A percentile compares a stretch with the other conserved stretches of the same genome.
These are phyloP conservation scores for Neophaeococcomyces aloes DNA, from an alignment of 2,329 filamentous ascomycete species.

Conservation along the genomic window DNA sequence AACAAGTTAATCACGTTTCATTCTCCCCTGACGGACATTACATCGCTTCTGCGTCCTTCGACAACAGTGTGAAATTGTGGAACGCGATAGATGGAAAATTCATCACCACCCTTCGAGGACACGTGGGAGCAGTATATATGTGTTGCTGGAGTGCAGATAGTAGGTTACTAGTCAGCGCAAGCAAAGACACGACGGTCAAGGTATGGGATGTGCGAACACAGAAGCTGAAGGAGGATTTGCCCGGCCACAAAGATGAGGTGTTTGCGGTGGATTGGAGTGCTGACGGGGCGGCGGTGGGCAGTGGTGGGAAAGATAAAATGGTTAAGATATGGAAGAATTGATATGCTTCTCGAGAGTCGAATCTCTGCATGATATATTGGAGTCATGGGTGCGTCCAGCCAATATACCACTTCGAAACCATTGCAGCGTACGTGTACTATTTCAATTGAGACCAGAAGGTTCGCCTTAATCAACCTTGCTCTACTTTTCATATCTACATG, in stretches of 20 bases:
- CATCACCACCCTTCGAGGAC: constrained; percentile 75
- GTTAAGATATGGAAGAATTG: constrained; percentile 56
- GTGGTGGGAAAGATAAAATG: constrained; percentile 83
- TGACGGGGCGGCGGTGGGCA: constrained; percentile 78
- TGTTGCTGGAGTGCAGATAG: constrained; percentile 88
- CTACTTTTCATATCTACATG: too few relatives aligned
- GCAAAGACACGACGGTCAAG: constrained; percentile 88
- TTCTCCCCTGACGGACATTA: constrained; percentile 84
- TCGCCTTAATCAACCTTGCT: too few relatives aligned
- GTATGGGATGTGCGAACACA: constrained; percentile 84
- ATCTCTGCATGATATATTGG: too few relatives aligned
- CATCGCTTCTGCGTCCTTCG: constrained; percentile 81
- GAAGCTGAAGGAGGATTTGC: constrained; percentile 72
- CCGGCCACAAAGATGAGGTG: constrained; percentile 85
- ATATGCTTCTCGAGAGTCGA: not conserved
- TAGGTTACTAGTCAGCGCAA: constrained; percentile 73
- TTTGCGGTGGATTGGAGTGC: constrained; percentile 93
- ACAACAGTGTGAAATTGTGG: constrained; percentile 94
- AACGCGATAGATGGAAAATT: constrained; percentile 70
- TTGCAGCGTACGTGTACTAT: too few relatives aligned
- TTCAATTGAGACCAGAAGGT: too few relatives aligned
- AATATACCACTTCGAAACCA: too few relatives aligned
- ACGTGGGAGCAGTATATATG: constrained; percentile 86
- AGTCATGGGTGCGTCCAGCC: too few relatives aligned
- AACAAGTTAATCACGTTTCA: constrained; percentile 89